Evolutionary conservation across 108 stramenopile species (phyloP), one percentile per base, ranked within the genome.

Genomic region (Cafeteria roenbergensis): DNA sequence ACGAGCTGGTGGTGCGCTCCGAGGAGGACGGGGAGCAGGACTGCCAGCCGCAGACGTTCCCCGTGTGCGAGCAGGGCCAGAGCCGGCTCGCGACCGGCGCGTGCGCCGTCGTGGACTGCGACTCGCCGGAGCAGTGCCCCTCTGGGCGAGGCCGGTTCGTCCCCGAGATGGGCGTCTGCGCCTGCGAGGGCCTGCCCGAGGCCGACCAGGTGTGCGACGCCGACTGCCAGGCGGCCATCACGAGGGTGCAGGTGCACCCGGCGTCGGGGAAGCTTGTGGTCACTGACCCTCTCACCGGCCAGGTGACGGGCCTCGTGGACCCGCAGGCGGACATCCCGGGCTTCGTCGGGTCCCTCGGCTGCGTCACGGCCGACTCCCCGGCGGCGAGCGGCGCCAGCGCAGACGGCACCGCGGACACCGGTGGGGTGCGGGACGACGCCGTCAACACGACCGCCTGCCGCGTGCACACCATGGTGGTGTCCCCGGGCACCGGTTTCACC

Each of bases 41-140:
- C 55, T 82, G 81, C 51, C 81, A 82, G 70, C 78, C 81, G 0
- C 76, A 75, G 3, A 76, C 71, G 1, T 75, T 61, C 73, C 38
- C 34, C 0, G 54, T 76, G 4, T 82, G 81, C 65, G 29, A 38
- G 33, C 62, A 70, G 0, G 63, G 63, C 24, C 35, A 75, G 64
- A 54, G 34, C n/a, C 62, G 76, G 24, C 56, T 58, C 42, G 52
- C 57, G 22, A 28, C 53, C 31, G 81, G 81, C 0, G 31, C 30
- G 21, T 82, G 81, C 24, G 59, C 20, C 66, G 48, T 34, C 9
- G 37, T 21, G 37, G 22, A 29, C 42, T 63, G 59, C 54, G 73
- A 70, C 76, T 78, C 76, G 36, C 20, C 33, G 2, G 29, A 34
- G 26, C 66, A 66, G 36, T 72, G 71, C 60, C 64, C 64, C n/a